These are phyloP conservation scores for Pseudisothecium myosuroides DNA, from an alignment of 225 moss, liverwort and hornwort species.

Conservation along the genomic window DNA sequence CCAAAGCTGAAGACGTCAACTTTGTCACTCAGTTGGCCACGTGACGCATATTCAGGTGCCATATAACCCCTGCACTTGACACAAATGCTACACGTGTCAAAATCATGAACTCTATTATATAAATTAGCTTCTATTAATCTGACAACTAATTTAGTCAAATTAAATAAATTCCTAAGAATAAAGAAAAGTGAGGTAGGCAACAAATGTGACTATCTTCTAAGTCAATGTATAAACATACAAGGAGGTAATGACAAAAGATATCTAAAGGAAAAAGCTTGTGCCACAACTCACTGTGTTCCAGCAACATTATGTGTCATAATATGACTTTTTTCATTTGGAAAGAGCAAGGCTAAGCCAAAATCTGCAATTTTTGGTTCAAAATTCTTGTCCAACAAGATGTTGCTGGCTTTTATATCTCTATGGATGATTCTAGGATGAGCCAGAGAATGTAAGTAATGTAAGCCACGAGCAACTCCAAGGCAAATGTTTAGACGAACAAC, in stretches of 20 bases:
- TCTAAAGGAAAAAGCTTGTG: background rate
- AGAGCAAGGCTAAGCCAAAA: slow-evolving; percentile 26
- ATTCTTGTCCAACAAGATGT: background rate
- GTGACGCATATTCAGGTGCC: background rate
- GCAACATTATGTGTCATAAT: background rate
- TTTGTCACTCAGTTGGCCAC: slow-evolving; percentile 45
- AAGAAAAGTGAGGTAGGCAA: background rate
- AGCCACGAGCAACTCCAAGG: background rate
- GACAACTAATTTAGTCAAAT: background rate
- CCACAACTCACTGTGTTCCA: background rate
- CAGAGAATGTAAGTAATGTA: background rate
- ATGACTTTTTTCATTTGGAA: slow-evolving; percentile 3
- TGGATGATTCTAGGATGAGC: background rate
- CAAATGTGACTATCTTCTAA: background rate
- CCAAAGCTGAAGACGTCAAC: slow-evolving; percentile 47
- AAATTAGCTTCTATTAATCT: background rate
- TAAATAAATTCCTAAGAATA: background rate
- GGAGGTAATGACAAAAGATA: no score
- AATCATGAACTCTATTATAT: background rate
- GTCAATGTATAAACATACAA: no score
- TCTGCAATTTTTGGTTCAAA: slow-evolving; percentile 23
- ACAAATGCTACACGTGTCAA: background rate
- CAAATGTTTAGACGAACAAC: no score
- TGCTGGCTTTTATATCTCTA: background rate
- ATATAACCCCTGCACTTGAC: slow-evolving; percentile 5